Evolutionary conservation across 495 filamentous ascomycete species (phyloP).

Genomic region (Daldinia concentrica): DNA sequence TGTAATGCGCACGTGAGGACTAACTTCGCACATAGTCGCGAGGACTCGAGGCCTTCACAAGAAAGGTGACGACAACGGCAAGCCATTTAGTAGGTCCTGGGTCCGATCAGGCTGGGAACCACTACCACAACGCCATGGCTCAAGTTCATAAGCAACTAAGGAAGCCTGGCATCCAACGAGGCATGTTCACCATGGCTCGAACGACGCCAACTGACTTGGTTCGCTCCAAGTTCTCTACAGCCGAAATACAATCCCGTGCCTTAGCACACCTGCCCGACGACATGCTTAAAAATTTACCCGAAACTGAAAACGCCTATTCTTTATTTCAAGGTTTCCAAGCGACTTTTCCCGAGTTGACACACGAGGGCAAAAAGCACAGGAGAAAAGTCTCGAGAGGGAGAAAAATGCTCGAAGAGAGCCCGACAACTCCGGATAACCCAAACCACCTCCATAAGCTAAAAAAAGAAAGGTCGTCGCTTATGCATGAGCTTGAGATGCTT

Average conservation of each 20-base stretch:
- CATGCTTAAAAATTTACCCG: constrained; percentile 85
- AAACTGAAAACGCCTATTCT: constrained; percentile 84
- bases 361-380: constrained; percentile 73
- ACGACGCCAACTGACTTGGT: constrained; percentile 91
- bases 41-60: constrained; percentile 89
- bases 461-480: constrained; percentile 78
- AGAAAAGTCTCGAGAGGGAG: constrained; percentile 74
- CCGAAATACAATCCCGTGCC: constrained; percentile 95
- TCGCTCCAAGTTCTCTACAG: constrained; percentile 86
- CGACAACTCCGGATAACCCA: constrained; percentile 61
- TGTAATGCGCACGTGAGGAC: constrained; percentile 27
- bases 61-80: constrained; percentile 94
- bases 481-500: constrained; percentile 89
- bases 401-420: constrained; percentile 73
- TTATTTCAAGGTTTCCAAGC: constrained; percentile 97
- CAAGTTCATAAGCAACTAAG: constrained; percentile 89
- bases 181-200: constrained; percentile 86
- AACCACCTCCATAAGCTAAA: constrained; percentile 73
- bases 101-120: constrained; percentile 67
- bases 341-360: constrained; percentile 78
- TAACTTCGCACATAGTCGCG: constrained; percentile 69
- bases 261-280: constrained; percentile 90
- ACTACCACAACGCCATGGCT: constrained; percentile 86
- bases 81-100: constrained; percentile 82
- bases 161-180: constrained; percentile 82